These are phyloP conservation scores for Omphalea diandra DNA, from an alignment of 441 rosid genomes.

Conservation along the genomic window DNA sequence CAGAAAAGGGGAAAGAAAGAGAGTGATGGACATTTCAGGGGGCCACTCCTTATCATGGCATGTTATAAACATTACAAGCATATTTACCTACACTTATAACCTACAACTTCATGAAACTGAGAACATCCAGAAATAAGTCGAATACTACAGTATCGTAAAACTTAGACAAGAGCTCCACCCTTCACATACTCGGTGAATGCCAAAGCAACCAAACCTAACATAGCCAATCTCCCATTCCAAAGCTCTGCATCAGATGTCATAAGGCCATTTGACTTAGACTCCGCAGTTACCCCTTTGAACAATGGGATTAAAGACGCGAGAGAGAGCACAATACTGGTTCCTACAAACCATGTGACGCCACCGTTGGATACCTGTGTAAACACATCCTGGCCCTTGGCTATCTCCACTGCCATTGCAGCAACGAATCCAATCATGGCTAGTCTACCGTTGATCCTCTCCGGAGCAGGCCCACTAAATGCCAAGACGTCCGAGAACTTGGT, in stretches of 20 bases:
- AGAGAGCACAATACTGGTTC: constrained; percentile 50
- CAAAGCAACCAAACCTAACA: constrained; percentile 76
- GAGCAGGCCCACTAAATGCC: constrained; percentile 87
- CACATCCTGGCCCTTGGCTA: constrained; percentile 62
- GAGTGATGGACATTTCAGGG: too few species aligned
- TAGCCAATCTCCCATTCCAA: constrained; percentile 82
- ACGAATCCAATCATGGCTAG: constrained; percentile 90
- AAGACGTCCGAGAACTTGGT: constrained; percentile 57
- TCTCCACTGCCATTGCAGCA: constrained; percentile 66
- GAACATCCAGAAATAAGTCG: too few species aligned
- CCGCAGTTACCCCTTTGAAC: constrained; percentile 53
- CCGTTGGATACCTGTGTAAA: constrained; percentile 59
- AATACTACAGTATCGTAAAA: too few species aligned
- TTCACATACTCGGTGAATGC: constrained; percentile 73
- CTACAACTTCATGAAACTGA: too few species aligned
- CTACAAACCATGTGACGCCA: constrained; percentile 68
- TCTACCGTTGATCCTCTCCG: constrained; percentile 86
- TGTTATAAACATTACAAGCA: too few species aligned
- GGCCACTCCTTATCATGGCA: too few species aligned
- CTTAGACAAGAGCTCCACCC: constrained; percentile 54
- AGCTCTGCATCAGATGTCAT: constrained; percentile 85
- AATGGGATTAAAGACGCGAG: constrained; percentile 68
- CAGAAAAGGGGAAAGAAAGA: too few species aligned
- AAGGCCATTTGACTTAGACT: constrained; percentile 49
- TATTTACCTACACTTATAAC: too few species aligned